Evolutionary conservation across 371 early-diverging fungal species (phyloP).

Genomic region (Syncephalastrum contaminatum): DNA sequence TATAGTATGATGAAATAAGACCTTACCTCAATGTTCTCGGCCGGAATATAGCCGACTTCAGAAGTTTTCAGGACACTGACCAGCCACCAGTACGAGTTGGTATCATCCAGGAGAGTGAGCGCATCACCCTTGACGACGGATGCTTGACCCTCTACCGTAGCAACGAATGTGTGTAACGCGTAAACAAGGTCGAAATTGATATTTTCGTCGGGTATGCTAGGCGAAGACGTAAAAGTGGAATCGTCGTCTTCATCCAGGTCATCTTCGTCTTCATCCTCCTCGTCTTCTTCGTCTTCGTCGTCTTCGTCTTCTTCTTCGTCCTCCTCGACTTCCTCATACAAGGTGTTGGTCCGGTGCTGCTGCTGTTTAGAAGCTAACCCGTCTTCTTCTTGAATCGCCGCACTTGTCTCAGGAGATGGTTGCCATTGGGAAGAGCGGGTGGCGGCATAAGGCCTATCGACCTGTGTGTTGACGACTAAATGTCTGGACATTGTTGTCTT

Average conservation of each 20-base stretch:
- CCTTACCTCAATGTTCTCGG: conserved; percentile 89
- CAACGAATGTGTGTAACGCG: conserved; percentile 92
- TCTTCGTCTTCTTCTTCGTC: conserved; percentile 32
- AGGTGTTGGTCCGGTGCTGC: conserved; percentile 21
- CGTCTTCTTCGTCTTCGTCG: conserved; percentile 41
- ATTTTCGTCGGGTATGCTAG: conserved; percentile 72
- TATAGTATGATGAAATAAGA: conserved; percentile 36
- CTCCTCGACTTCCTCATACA: conserved; percentile 32
- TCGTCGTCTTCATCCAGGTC: conserved; percentile 50
- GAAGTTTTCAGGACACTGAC: conserved; percentile 83
- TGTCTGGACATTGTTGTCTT: conserved; percentile 17
- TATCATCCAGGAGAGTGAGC: conserved; percentile 88
- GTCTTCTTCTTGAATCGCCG: conserved; percentile 15
- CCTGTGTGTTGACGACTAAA: conserved; percentile 23
- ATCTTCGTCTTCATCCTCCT: conserved; percentile 40
- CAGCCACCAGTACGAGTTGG: conserved; percentile 97
- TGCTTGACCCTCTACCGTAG: conserved; percentile 93
- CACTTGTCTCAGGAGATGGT: conserved; percentile 18
- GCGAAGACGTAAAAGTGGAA: conserved; percentile 39
- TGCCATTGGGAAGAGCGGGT: conserved; percentile 17
- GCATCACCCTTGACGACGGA: conserved; percentile 88
- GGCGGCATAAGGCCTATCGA: conserved; percentile 14
- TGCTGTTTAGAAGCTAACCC: conserved; percentile 10
- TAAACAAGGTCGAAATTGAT: conserved; percentile 81
- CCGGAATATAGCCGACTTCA: conserved; percentile 95